Evolutionary conservation across 169 alveolate genomes (phyloP).

Genomic region (Plasmodium relictum): DNA sequence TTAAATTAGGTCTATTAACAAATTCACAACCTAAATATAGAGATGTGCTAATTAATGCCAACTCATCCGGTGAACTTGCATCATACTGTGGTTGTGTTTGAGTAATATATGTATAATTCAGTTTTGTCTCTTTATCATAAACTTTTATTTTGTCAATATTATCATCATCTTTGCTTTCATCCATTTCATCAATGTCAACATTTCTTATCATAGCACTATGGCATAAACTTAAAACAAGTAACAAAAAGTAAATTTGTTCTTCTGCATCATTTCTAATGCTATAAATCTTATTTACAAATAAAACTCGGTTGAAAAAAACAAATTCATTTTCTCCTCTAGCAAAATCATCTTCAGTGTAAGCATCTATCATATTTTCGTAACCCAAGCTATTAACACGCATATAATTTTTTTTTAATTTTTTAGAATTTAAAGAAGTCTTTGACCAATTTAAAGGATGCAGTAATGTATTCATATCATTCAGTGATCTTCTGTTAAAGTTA

Average conservation of each 20-base stretch:
- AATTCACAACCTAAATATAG: conserved; percentile 86
- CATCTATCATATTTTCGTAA: conserved; percentile 10
- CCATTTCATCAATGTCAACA: conserved; percentile 75
- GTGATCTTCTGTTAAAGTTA: neutral
- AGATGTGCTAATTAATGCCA: conserved; percentile 89
- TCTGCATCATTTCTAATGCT: conserved; percentile 39
- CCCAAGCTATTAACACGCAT: conserved; percentile 31
- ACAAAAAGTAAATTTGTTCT: conserved; percentile 46
- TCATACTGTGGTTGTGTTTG: conserved; percentile 83
- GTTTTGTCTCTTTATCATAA: conserved; percentile 64
- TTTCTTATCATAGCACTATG: conserved; percentile 75
- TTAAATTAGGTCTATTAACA: conserved; percentile 80
- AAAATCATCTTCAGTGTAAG: conserved; percentile 59
- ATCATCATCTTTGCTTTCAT: conserved; percentile 8
- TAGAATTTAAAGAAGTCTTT: conserved; percentile 35
- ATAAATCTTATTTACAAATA: conserved; percentile 64
- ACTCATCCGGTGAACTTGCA: conserved; percentile 91
- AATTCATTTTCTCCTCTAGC: conserved; percentile 64
- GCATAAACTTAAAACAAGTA: conserved; percentile 63
- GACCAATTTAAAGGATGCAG: conserved; percentile 49
- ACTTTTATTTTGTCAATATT: conserved; percentile 28
- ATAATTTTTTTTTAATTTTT: conserved; percentile 19
- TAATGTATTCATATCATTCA: neutral
- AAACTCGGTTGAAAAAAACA: conserved; percentile 60
- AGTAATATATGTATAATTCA: conserved; percentile 44